These are phyloP conservation scores for Kernera saxatilis DNA, from an alignment of 345 rosid species.

Conservation along the genomic window DNA sequence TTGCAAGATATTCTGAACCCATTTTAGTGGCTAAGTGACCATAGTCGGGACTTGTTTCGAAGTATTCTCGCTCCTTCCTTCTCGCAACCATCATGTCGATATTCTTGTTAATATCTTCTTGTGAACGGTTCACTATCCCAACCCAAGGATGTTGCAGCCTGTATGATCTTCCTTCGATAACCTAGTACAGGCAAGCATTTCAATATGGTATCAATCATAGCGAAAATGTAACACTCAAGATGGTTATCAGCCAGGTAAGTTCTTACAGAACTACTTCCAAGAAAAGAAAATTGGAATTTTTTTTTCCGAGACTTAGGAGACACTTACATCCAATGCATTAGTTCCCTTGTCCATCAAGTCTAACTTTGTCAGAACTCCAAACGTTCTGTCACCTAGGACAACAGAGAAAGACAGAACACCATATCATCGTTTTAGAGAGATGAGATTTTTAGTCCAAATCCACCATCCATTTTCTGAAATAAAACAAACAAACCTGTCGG, in stretches of 20 bases:
- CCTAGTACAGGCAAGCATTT: conserved; percentile 34
- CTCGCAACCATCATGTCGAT: conserved; percentile 86
- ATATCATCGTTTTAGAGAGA: neutral
- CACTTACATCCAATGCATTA: conserved; percentile 77
- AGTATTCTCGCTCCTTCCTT: conserved; percentile 75
- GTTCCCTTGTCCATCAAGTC: conserved; percentile 98
- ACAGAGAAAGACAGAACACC: neutral
- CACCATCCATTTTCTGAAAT: neutral
- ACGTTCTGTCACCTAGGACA: conserved; percentile 70
- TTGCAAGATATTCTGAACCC: conserved; percentile 97
- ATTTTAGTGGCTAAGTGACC: conserved; percentile 75
- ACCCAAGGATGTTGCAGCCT: conserved; percentile 83
- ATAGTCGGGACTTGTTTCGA: conserved; percentile 88
- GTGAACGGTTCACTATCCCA: conserved; percentile 95
- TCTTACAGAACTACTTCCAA: neutral
- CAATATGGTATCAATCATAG: neutral
- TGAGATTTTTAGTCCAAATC: neutral
- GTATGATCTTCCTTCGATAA: conserved; percentile 87
- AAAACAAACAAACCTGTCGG: conserved; percentile 50
- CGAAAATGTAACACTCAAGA: neutral
- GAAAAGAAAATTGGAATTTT: neutral
- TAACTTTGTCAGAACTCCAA: conserved; percentile 91
- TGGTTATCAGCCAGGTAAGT: neutral
- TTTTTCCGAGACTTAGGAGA: neutral
- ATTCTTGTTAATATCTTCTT: conserved; percentile 88